These are phyloP conservation scores for Venturia asperata DNA, from an alignment of 2,329 filamentous ascomycete genomes.

Conservation along the genomic window DNA sequence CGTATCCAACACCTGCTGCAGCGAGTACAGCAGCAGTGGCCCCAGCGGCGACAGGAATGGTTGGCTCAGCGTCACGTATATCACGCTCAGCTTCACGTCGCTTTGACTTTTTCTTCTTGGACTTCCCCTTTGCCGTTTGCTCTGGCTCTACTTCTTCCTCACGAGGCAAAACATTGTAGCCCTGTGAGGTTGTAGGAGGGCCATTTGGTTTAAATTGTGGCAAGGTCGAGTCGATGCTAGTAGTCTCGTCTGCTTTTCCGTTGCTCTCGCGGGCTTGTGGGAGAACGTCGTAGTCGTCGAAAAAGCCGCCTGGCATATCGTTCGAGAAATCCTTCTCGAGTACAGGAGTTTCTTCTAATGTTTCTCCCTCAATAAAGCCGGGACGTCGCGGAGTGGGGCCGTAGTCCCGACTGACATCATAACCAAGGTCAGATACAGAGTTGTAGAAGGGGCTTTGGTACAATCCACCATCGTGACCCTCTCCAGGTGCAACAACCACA, in stretches of 20 bases:
- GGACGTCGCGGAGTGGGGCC: slow-evolving; percentile 10
- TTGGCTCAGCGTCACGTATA: slow-evolving; percentile 15
- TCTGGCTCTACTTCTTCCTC: slow-evolving; percentile 2
- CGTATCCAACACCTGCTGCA: slow-evolving; percentile 15
- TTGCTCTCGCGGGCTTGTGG: neutral
- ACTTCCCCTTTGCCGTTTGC: neutral
- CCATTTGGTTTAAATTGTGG: slow-evolving; percentile 10
- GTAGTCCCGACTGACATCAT: neutral
- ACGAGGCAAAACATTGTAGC: neutral
- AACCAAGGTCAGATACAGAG: slow-evolving; percentile 35
- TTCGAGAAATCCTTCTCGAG: slow-evolving; percentile 34
- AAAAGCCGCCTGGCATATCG: slow-evolving; percentile 49
- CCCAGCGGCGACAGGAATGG: neutral
- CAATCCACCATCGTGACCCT: slow-evolving; percentile 26
- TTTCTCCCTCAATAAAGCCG: slow-evolving; percentile 33
- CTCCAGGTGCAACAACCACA: slow-evolving; percentile 21
- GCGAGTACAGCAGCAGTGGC: slow-evolving; percentile 8
- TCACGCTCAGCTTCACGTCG: slow-evolving; percentile 11
- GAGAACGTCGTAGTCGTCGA: slow-evolving; percentile 27
- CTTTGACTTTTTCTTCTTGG: slow-evolving; percentile 17
- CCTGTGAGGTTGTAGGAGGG: neutral
- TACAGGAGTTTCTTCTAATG: slow-evolving; percentile 50
- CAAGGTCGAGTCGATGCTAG: slow-evolving; percentile 2
- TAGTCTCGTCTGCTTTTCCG: neutral
- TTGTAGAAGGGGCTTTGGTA: slow-evolving; percentile 38